These are phyloP conservation scores for Protomyces arabidopsidicola DNA, from an alignment of 1,139 yeast genomes.

Conservation along the genomic window DNA sequence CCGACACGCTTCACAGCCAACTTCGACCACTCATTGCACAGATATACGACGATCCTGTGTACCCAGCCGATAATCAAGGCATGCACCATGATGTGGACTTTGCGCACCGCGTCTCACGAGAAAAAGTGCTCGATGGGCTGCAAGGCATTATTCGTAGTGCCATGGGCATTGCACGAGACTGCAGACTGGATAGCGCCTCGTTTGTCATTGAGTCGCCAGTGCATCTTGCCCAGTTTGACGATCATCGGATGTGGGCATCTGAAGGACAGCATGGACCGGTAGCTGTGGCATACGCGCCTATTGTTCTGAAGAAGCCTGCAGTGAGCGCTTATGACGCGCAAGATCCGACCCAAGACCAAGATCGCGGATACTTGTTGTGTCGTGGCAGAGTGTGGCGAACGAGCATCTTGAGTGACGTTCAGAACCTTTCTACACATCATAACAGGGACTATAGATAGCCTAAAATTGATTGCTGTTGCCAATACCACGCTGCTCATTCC, in stretches of 20 bases:
- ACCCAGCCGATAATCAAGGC: neutral
- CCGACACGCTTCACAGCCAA: neutral
- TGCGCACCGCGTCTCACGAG: neutral
- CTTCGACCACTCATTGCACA: slow-evolving; percentile 2
- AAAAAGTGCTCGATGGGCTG: slow-evolving; percentile 1
- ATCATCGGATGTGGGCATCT: slow-evolving; percentile 10
- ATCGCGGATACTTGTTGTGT: neutral
- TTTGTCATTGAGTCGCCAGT: slow-evolving; percentile 15
- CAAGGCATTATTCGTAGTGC: slow-evolving; percentile 3
- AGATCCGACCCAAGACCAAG: neutral
- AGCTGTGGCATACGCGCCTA: slow-evolving; percentile 7
- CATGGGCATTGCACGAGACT: slow-evolving; percentile 13
- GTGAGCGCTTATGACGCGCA: neutral
- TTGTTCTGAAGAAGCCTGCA: slow-evolving; percentile 4
- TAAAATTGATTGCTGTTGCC: neutral
- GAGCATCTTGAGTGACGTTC: slow-evolving; percentile 12
- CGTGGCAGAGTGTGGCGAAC: slow-evolving; percentile 18
- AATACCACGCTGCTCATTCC: slow-evolving; percentile 33
- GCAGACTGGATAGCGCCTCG: slow-evolving; percentile 12
- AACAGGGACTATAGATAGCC: neutral
- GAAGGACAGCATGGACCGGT: slow-evolving; percentile 10
- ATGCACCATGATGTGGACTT: slow-evolving; percentile 4
- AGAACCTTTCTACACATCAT: slow-evolving; percentile 1
- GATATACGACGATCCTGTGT: neutral
- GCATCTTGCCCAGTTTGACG: slow-evolving; percentile 1